A percentile compares a stretch with the other conserved stretches of the same genome.
These are phyloP conservation scores for Circinella umbellata DNA, from an alignment of 371 early-diverging fungal genomes.

Conservation along the genomic window DNA sequence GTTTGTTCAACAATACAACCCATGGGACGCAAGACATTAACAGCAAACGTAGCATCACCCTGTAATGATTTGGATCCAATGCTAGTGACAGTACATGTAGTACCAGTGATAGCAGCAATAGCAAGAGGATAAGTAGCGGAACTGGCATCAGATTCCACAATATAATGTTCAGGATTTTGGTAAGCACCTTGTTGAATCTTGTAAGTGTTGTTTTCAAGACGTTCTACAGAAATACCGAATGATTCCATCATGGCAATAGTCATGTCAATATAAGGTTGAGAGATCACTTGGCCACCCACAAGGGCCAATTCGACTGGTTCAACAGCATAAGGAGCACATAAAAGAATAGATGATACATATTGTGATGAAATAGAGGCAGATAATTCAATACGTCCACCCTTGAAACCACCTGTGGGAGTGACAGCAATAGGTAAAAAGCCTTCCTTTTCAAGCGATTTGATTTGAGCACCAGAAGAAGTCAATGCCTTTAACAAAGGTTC, in stretches of 20 bases:
- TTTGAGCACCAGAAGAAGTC: slow-evolving; percentile 74
- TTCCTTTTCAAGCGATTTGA: slow-evolving; percentile 78
- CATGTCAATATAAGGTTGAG: slow-evolving; percentile 98
- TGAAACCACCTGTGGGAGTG: slow-evolving; percentile 75
- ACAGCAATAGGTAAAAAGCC: slow-evolving; percentile 92
- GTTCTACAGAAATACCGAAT: slow-evolving; percentile 87
- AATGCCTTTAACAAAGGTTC: slow-evolving; percentile 90
- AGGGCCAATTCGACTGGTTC: slow-evolving; percentile 82
- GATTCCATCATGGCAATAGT: slow-evolving; percentile 97
- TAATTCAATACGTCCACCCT: slow-evolving; percentile 88
- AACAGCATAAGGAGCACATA: slow-evolving; percentile 94
- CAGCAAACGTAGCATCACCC: slow-evolving; percentile 92
- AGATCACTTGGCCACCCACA: slow-evolving; percentile 93
- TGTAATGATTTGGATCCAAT: slow-evolving; percentile 91
- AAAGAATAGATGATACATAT: slow-evolving; percentile 95
- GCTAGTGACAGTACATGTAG: slow-evolving; percentile 86
- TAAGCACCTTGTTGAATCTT: slow-evolving; percentile 80
- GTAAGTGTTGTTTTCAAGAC: slow-evolving; percentile 81
- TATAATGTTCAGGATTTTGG: slow-evolving; percentile 79
- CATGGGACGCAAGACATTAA: slow-evolving; percentile 92
- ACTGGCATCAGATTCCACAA: slow-evolving; percentile 96
- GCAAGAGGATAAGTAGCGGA: slow-evolving; percentile 98
- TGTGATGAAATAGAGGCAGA: slow-evolving; percentile 95
- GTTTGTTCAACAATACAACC: slow-evolving; percentile 91
- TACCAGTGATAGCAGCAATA: slow-evolving; percentile 95